Evolutionary conservation across 805 yeast species (phyloP), one percentile per base, ranked within the genome.

Genomic region (Lipomyces sp.): DNA sequence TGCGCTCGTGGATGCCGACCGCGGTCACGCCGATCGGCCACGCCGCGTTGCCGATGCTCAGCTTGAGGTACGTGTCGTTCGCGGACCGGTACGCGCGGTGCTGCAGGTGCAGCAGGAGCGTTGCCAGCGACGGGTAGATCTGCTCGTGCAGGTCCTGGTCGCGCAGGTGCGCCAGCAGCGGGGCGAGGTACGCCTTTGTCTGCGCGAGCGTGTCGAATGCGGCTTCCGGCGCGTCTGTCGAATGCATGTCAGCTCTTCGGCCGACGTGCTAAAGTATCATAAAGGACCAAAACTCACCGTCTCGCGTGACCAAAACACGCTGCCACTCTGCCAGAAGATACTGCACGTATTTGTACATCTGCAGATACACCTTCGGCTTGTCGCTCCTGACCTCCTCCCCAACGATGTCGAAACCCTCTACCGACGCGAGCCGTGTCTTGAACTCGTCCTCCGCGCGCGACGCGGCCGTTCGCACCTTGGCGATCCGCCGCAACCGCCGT

Each of bases 1-100:
- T 77, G 53, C 95, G 70, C 10, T 81, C 82, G 64, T 87, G 96
- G 51, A 88, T 86, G 43, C 93, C 88, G 14, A 88, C 84, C 49
- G 79, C 79, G 6, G 80, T 72, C 13, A 88, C 85, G 24, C 96
- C 96, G 57, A 87, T 84, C 2, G 96, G 96, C 95, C 95, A 88
- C 3, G 93, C 90, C 2, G 84, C 87, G 59, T 86, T 86, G 1
- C 96, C 96, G 16, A 88, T 83, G 62, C 91, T 83, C 50, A 88
- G 68, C 55, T 83, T 77, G 72, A 87, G 70, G 60, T 88, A 88
- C 23, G 81, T 73, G 61, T 86, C 86, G 52, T 78, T 78, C 3
- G 91, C 87, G 44, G 69, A 69, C 33, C 65, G 63, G 57, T 66
- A 80, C 32, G 80, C 75, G 14, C 65, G 61, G 10, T 68, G 62